Percentiles rank a stretch among this genome's conserved stretches.
phyloP scores from a whole-genome alignment of 371 early-diverging fungal species.

The Rhizopus sp. region DNA sequence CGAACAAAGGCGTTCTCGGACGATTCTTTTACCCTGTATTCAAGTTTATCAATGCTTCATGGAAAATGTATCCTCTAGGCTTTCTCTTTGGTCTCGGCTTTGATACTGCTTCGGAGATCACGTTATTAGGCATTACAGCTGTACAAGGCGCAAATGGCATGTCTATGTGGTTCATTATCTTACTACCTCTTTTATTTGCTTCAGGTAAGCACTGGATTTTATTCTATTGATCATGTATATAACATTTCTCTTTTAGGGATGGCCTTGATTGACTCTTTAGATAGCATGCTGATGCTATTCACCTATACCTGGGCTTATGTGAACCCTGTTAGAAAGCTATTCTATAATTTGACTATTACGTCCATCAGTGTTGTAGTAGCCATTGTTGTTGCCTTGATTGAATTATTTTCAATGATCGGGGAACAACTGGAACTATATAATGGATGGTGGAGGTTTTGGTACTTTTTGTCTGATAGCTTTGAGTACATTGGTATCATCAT shows the following conservation, averaged over 20 bases:
- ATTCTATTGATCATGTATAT: not conserved
- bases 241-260: slow-evolving; percentile 38
- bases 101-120: slow-evolving; percentile 71
- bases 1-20: slow-evolving; percentile 42
- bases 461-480: slow-evolving; percentile 50
- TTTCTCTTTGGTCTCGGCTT: slow-evolving; percentile 71
- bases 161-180: slow-evolving; percentile 52
- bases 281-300: slow-evolving; percentile 66
- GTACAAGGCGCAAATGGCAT: slow-evolving; percentile 51
- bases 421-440: slow-evolving; percentile 49
- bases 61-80: slow-evolving; percentile 71
- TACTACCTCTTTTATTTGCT: slow-evolving; percentile 69
- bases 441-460: slow-evolving; percentile 61
- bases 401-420: slow-evolving; percentile 54
- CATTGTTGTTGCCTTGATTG: slow-evolving; percentile 55
- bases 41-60: slow-evolving; percentile 57
- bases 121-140: slow-evolving; percentile 59
- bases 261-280: slow-evolving; percentile 67
- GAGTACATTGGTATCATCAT: slow-evolving; percentile 60
- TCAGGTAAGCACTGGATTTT: slow-evolving; percentile 38
- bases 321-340: slow-evolving; percentile 62
- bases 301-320: slow-evolving; percentile 68
- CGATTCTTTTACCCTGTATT: slow-evolving; percentile 63
- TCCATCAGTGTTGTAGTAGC: slow-evolving; percentile 62
- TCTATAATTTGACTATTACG: slow-evolving; percentile 68